phyloP scores from a whole-genome alignment of 2,329 filamentous ascomycete genomes.

The Penicillium capsulatum region DNA sequence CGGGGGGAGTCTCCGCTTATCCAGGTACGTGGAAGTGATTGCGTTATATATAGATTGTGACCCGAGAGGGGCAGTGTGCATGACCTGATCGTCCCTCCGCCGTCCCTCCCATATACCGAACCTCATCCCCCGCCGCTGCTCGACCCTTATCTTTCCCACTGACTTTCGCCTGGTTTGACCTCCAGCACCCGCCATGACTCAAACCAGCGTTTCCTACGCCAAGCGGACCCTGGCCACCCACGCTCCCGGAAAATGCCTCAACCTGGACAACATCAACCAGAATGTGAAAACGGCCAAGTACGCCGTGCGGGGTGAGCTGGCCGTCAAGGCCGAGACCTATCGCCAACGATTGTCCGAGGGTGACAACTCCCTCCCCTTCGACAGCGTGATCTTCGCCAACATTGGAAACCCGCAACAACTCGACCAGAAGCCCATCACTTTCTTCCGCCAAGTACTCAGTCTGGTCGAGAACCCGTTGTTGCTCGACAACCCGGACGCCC shows the following conservation, averaged over 20 bases:
- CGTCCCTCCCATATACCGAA: neutral
- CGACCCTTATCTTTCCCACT: constrained; percentile 2
- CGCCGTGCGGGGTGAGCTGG: constrained; percentile 92
- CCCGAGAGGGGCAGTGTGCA: constrained; percentile 1
- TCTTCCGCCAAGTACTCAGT: constrained; percentile 95
- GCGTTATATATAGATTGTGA: constrained; percentile 13
- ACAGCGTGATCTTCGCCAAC: constrained; percentile 91
- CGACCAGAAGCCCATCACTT: constrained; percentile 98
- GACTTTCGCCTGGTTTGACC: constrained; percentile 8
- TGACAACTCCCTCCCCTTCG: constrained; percentile 67
- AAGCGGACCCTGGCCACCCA: constrained; percentile 47
- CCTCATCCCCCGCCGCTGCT: too few species aligned
- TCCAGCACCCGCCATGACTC: constrained; percentile 28
- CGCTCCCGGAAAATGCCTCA: constrained; percentile 51
- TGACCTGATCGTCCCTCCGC: constrained; percentile 3
- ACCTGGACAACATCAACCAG: constrained; percentile 85
- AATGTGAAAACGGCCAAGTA: constrained; percentile 85
- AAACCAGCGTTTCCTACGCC: constrained; percentile 23
- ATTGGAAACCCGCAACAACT: constrained; percentile 99
- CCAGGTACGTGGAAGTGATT: constrained; percentile 27
- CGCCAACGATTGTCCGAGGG: constrained; percentile 62
- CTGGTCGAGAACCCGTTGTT: constrained; percentile 84
- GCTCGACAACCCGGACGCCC: constrained; percentile 75
- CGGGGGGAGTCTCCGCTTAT: constrained; percentile 21
- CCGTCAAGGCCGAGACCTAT: constrained; percentile 88